A percentile compares a stretch with the other conserved stretches of the same genome.
Conservation (phyloP, 139 green algal species). For the Chlamydomonas schloesseri region DNA sequence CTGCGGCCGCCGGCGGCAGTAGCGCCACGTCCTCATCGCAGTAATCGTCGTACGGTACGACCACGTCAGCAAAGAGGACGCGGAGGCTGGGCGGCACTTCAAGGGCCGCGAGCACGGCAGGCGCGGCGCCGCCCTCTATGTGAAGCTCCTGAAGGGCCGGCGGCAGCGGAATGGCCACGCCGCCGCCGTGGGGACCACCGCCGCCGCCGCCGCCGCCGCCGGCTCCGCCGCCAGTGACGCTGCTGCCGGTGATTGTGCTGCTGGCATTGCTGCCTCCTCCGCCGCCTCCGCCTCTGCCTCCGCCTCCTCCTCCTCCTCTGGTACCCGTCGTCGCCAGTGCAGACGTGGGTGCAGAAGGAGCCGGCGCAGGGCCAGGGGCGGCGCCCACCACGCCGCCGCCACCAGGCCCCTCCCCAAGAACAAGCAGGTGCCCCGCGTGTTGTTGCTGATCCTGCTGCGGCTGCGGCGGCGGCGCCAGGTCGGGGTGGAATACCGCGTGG, state of each 20-base stretch:
- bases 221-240: neutral
- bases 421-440: no score
- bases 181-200: neutral
- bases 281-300: no score
- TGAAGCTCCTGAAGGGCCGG: neutral
- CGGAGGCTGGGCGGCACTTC: neutral
- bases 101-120: constrained; percentile 3
- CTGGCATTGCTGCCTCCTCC: neutral
- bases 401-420: no score
- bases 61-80: neutral
- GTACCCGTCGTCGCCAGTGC: no score
- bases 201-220: neutral
- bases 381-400: no score
- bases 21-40: constrained; percentile 1
- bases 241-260: neutral
- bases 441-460: neutral
- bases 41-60: constrained; percentile 1
- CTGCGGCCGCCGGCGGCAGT: neutral
- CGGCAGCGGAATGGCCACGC: neutral
- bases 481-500: neutral
- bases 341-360: no score
- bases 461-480: no score
- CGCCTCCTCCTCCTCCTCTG: no score
- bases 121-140: constrained; percentile 12
- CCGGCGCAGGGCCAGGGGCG: no score